A percentile compares a stretch with the other conserved stretches of the same genome.
These are phyloP conservation scores for Sphaerulina vaccinii DNA, from an alignment of 2,329 filamentous ascomycete species.

Conservation along the genomic window DNA sequence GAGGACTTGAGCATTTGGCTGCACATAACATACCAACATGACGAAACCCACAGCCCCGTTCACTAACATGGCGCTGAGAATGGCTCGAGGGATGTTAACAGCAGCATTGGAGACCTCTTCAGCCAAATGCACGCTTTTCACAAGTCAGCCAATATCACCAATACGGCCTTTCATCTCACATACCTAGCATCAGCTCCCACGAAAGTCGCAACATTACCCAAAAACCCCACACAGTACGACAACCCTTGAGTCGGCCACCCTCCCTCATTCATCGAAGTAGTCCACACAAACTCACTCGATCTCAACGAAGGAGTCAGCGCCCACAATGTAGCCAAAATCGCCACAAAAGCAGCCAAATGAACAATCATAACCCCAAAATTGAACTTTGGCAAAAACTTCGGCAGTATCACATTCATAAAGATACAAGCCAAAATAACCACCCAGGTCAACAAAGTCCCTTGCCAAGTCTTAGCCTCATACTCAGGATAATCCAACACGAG, in stretches of 20 bases:
- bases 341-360: slow-evolving; percentile 56
- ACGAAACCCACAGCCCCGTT: slow-evolving; percentile 51
- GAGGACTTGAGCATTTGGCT: slow-evolving; percentile 37
- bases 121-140: slow-evolving; percentile 44
- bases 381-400: slow-evolving; percentile 39
- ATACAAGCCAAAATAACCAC: slow-evolving; percentile 42
- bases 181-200: slow-evolving; percentile 42
- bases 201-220: slow-evolving; percentile 38
- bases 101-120: slow-evolving; percentile 53
- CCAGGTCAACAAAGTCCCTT: slow-evolving; percentile 45
- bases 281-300: slow-evolving; percentile 33
- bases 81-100: slow-evolving; percentile 48
- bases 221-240: slow-evolving; percentile 38
- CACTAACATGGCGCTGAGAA: slow-evolving; percentile 49
- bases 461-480: slow-evolving; percentile 40
- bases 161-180: not conserved
- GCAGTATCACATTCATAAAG: slow-evolving; percentile 50
- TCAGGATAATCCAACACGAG: slow-evolving; percentile 41
- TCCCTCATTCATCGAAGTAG: slow-evolving; percentile 34
- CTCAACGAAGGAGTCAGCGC: slow-evolving; percentile 32
- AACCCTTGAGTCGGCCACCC: slow-evolving; percentile 38
- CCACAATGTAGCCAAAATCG: slow-evolving; percentile 49
- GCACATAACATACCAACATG: slow-evolving; percentile 45
- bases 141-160: not conserved
- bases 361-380: slow-evolving; percentile 48